Conservation (phyloP, 2,329 filamentous ascomycete genomes). For the Teratosphaeriaceae sp. region DNA sequence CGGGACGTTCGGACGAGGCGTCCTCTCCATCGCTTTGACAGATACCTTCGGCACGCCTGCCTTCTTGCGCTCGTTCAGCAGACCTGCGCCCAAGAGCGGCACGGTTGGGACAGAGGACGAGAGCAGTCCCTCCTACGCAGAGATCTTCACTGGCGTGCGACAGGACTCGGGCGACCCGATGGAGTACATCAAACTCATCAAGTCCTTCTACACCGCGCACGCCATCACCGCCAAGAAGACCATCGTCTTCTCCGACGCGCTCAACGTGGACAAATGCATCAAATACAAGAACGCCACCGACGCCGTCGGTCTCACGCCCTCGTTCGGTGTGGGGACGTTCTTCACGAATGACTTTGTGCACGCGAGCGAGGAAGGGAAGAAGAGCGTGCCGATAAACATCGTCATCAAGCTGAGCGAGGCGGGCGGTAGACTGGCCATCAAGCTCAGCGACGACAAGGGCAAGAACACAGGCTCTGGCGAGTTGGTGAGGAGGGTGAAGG, state of each 20-base stretch:
- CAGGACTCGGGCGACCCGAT: conserved; percentile 87
- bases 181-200: conserved; percentile 71
- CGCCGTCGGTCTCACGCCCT: conserved; percentile 70
- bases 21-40: conserved; percentile 70
- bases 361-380: conserved; percentile 69
- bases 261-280: conserved; percentile 84
- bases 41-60: conserved; percentile 93
- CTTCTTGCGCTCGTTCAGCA: conserved; percentile 78
- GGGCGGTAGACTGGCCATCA: conserved; percentile 73
- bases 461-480: conserved; percentile 89
- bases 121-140: conserved; percentile 57
- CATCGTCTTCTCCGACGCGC: conserved; percentile 91
- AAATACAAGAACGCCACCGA: conserved; percentile 85
- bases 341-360: conserved; percentile 88
- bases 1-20: conserved; percentile 76
- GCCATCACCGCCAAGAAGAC: conserved; percentile 75
- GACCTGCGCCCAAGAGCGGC: conserved; percentile 44
- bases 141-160: conserved; percentile 75
- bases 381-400: conserved; percentile 90
- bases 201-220: conserved; percentile 69
- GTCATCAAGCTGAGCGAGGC: conserved; percentile 95
- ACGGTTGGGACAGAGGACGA: conserved; percentile 13
- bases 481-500: conserved; percentile 77
- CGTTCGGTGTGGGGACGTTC: conserved; percentile 92
- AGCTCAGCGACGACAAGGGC: conserved; percentile 79